Percentiles rank a stretch among this genome's conserved stretches.
phyloP scores from a whole-genome alignment of 192 early-diverging fungal species.

The Bifiguratus adelaidae region DNA sequence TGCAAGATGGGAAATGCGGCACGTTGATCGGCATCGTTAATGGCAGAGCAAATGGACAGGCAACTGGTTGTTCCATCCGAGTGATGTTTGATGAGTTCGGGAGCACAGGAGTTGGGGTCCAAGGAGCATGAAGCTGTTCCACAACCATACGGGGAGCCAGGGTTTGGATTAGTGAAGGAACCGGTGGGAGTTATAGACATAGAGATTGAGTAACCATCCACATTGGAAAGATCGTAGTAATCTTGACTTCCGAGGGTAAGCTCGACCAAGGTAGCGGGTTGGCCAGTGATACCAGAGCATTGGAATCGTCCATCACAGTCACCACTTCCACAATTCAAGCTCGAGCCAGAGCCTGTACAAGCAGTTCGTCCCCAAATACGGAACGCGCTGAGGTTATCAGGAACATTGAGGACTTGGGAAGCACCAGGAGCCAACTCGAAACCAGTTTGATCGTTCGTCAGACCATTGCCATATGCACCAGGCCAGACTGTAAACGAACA shows the following conservation, averaged over 20 bases:
- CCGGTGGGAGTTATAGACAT: conserved; percentile 7
- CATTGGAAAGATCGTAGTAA: conserved; percentile 19
- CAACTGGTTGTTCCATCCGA: not conserved
- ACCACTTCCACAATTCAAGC: not conserved
- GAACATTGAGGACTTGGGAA: not conserved
- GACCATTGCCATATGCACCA: not conserved
- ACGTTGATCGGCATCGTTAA: not conserved
- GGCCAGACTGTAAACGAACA: not conserved
- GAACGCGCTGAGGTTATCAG: not conserved
- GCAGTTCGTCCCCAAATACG: not conserved
- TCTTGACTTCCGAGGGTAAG: not conserved
- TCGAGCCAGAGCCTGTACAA: not conserved
- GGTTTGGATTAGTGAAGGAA: not conserved
- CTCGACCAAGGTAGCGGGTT: not conserved
- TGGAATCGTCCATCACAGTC: not conserved
- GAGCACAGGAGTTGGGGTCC: not conserved
- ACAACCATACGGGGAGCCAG: not conserved
- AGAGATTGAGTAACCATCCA: conserved; percentile 19
- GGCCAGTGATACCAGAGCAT: not conserved
- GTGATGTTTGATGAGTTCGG: not conserved
- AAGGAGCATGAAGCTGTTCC: not conserved
- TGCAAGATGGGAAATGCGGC: not conserved
- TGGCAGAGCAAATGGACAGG: not conserved
- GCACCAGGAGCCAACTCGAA: not conserved
- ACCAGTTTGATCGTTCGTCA: not conserved